Evolutionary conservation across 495 filamentous ascomycete genomes (phyloP).

Genomic region (Aspergillus leporis): DNA sequence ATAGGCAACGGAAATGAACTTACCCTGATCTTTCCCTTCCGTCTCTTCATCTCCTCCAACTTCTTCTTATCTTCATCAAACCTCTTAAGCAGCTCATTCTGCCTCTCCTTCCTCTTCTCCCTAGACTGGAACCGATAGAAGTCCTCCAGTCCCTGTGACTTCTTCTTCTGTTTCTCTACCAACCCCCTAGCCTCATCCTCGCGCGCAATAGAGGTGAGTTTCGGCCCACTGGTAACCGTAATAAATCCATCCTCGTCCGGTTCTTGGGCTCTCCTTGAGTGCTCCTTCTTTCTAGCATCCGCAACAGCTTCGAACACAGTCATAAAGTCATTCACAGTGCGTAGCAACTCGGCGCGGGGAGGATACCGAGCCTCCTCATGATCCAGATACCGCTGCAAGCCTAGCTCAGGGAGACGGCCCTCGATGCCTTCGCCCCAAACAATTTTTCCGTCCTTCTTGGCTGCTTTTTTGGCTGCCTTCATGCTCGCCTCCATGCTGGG

Average conservation of each 20-base stretch:
- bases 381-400: conserved; percentile 59
- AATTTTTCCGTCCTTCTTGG: conserved; percentile 49
- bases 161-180: conserved; percentile 72
- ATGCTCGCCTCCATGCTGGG: conserved; percentile 69
- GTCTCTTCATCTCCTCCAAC: conserved; percentile 51
- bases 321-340: conserved; percentile 80
- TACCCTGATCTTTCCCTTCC: conserved; percentile 51
- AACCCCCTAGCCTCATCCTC: conserved; percentile 73
- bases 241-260: conserved; percentile 96
- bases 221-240: conserved; percentile 77
- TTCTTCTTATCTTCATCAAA: conserved; percentile 59
- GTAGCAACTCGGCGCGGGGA: conserved; percentile 58
- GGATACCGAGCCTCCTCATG: conserved; percentile 71
- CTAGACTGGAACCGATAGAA: conserved; percentile 95
- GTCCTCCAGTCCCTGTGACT: conserved; percentile 63
- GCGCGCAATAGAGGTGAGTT: conserved; percentile 68
- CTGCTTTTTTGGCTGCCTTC: conserved; percentile 66
- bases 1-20: conserved; percentile 18
- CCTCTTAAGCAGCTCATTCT: conserved; percentile 59
- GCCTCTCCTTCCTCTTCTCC: conserved; percentile 83
- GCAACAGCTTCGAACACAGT: conserved; percentile 66
- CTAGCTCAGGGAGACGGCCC: conserved; percentile 55
- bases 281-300: conserved; percentile 61
- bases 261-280: conserved; percentile 63
- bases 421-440: conserved; percentile 66